Base-by-base conservation (phyloP, 306 rosid species). In the Medicago ruthenica region DNA sequence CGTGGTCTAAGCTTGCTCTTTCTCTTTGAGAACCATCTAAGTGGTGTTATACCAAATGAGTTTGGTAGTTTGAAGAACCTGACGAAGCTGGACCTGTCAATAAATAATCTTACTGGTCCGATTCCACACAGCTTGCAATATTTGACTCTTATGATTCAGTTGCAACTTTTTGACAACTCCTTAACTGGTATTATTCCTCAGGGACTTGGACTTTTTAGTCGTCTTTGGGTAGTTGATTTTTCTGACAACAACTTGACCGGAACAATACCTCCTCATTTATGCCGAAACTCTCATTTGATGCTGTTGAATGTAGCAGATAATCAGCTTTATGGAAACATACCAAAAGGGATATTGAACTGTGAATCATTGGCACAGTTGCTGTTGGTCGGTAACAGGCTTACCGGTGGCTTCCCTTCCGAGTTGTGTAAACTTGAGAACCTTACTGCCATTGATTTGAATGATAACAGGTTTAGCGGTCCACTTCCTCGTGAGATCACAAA, bases 191-290 rank as follows among this genome's bases (percentile, higher is more conserved):
- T 62, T 74, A 88, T 96, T 86, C 98, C 99, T 65, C 80, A 1
- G 44, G 78, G 80, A 81, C 91, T 96, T 50, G 99, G 99, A 71
- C 79, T 71, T 48, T 44, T 68, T 67, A 87, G 96, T 83, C 79
- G 21, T 73, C 93, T 96, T 74, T 92, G 99, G 99, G 99, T 96
- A n/a, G 93, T 90, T 74, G 99, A 96, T 85, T 89, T 96, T 47
- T 90, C 97, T 7, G 82, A 79, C 66, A 90, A 96, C 85, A 66
- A 53, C 31, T 79, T 96, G 78, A 86, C 87, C 9, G 97, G 99
- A 66, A 79, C 67, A 54, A 88, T 96, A 50, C 98, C 99, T 16
- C 89, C 92, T 47, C 73, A 90, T 79, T 87, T 96, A 24, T 96
- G 99, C 80, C 87, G 15, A 51, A 70, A 79, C 62, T 96, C 96